Evolutionary conservation across 129 eudicot genomes (phyloP).

Genomic region (Pseudognaphalium luteoalbum): DNA sequence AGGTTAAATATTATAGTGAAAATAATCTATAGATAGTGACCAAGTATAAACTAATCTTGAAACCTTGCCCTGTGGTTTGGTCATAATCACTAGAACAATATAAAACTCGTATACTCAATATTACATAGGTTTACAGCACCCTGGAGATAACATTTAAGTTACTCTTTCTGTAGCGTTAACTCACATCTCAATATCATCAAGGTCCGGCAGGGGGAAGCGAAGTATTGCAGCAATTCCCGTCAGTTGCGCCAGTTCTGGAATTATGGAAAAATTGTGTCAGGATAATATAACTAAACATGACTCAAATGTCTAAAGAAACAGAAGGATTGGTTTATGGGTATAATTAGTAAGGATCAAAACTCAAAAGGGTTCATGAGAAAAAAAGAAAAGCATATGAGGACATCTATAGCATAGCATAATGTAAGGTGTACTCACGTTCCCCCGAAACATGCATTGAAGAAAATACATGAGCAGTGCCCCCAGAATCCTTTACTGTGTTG

Average conservation of each 20-base stretch:
- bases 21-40: conserved; percentile 12
- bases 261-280: conserved; percentile 10
- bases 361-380: no score
- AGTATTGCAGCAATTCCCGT: conserved; percentile 95
- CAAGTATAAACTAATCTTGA: conserved; percentile 4
- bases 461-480: conserved; percentile 79
- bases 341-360: background rate
- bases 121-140: conserved; percentile 26
- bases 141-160: background rate
- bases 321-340: background rate
- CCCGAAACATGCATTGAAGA: conserved; percentile 98
- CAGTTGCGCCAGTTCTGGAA: conserved; percentile 84
- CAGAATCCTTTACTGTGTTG: conserved; percentile 68
- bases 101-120: background rate
- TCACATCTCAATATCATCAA: conserved; percentile 91
- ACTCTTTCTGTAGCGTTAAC: background rate
- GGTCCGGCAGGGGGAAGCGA: conserved; percentile 89
- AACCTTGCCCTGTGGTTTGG: conserved; percentile 28
- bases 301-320: background rate
- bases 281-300: background rate
- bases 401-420: no score
- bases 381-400: no score
- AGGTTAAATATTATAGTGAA: background rate
- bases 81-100: conserved; percentile 1
- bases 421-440: conserved; percentile 69